Base-by-base conservation (phyloP, 2,329 filamentous ascomycete species). In the Cytospora chrysosperma region DNA sequence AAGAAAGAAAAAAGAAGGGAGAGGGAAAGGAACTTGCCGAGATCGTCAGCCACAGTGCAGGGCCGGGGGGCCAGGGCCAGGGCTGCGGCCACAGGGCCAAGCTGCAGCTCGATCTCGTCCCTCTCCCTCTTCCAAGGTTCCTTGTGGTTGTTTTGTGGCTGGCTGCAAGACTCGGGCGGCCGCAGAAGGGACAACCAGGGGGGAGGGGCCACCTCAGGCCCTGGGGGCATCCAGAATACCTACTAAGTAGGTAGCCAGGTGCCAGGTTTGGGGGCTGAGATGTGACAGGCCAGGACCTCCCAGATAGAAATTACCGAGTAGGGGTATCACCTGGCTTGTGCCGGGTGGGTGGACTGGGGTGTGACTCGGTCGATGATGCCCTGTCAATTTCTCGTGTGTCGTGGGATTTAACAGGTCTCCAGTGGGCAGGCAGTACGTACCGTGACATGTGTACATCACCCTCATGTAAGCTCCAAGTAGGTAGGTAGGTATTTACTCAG, bases 241-340 rank as follows among this genome's bases (percentile, higher is more conserved):
- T n/a, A n/a, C n/a, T n/a, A n/a, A n/a, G n/a, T n/a, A n/a, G n/a
- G n/a, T n/a, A n/a, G n/a, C 53, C 53, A 50, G 54, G 37, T 55
- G 34, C 53, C 34, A 43, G 40, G 17, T 55, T 47, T 47, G 53
- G 47, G 49, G 52, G 43, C 30, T 50, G 40, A 47, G 56, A 60
- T 32, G 34, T 63, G 64, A 60, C 64, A 63, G 64, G 64, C 64
- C 61, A 58, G 64, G 64, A 56, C 57, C 47, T 55, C 61, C 64
- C 61, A 60, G 64, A 57, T 28, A 13, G 51, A 37, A 17, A 32
- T 32, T 32, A 28, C 24, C 51, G 55, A 9, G 26, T 6, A n/a
- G n/a, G 30, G 50, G 56, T 59, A 50, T 37, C 24, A 43, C 26
- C 63, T 50, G 51, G 53, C 27, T 57, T 40, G 54, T 53, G 37